Conservation (phyloP, 345 rosid genomes). For the Boechera divaricarpa region DNA sequence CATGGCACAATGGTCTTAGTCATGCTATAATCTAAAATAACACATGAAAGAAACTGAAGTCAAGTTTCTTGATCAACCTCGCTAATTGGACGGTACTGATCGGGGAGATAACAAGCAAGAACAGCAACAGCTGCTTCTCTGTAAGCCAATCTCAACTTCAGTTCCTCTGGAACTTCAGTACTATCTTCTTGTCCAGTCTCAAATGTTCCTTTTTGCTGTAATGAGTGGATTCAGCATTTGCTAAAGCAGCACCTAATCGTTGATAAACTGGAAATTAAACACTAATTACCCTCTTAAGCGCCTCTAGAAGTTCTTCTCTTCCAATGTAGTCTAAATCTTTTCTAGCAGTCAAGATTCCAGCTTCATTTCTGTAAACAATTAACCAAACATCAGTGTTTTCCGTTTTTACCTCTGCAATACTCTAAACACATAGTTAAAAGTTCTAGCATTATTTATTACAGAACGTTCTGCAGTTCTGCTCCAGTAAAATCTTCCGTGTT, state of each 20-base stretch:
- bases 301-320: conserved; percentile 87
- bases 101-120: conserved; percentile 87
- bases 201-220: conserved; percentile 94
- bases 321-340: conserved; percentile 91
- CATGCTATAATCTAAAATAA: conserved; percentile 6
- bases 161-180: conserved; percentile 78
- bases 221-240: conserved; percentile 27
- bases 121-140: conserved; percentile 96
- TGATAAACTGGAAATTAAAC: conserved; percentile 8
- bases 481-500: conserved; percentile 91
- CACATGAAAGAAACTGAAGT: conserved; percentile 9
- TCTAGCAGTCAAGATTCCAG: conserved; percentile 97
- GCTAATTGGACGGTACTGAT: conserved; percentile 71
- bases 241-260: conserved; percentile 5
- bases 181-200: conserved; percentile 97
- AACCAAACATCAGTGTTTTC: conserved; percentile 43
- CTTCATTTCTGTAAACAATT: conserved; percentile 74
- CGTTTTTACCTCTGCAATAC: neutral
- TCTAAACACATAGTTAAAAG: conserved; percentile 18
- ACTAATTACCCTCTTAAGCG: conserved; percentile 77
- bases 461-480: conserved; percentile 95
- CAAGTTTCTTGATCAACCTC: conserved; percentile 54
- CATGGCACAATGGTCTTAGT: conserved; percentile 25
- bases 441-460: conserved; percentile 50
- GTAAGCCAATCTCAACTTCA: conserved; percentile 86